These are phyloP conservation scores for Arthrocladium fulminans DNA, from an alignment of 2,329 filamentous ascomycete species.

Conservation along the genomic window DNA sequence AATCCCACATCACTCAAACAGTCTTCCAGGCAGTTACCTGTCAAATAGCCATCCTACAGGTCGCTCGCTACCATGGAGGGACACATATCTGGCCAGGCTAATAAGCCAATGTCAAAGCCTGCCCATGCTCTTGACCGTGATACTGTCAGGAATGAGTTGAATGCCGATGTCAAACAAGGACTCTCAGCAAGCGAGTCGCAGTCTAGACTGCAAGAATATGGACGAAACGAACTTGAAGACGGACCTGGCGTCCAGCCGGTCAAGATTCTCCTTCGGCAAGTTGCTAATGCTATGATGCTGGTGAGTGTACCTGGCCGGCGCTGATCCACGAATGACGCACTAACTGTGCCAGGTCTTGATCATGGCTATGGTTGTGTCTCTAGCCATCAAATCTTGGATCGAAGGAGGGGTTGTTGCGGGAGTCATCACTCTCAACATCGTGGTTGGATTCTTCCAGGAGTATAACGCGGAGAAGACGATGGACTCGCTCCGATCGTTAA, in stretches of 20 bases:
- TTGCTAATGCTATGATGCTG: conserved; percentile 62
- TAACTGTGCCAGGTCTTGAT: conserved; percentile 35
- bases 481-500: conserved; percentile 41
- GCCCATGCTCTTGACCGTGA: conserved; percentile 53
- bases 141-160: conserved; percentile 47
- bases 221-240: conserved; percentile 59
- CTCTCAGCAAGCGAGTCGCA: conserved; percentile 49
- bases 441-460: conserved; percentile 49
- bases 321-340: neutral
- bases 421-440: conserved; percentile 51
- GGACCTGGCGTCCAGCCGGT: conserved; percentile 58
- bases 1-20: no score
- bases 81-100: conserved; percentile 39
- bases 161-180: conserved; percentile 49
- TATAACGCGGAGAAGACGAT: conserved; percentile 47
- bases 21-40: no score
- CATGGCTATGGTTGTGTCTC: conserved; percentile 50
- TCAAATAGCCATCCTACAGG: neutral
- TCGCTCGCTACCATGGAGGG: conserved; percentile 13
- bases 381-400: conserved; percentile 51
- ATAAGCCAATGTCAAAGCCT: conserved; percentile 49
- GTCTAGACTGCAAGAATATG: conserved; percentile 47
- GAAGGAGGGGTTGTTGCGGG: conserved; percentile 52
- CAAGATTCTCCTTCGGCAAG: conserved; percentile 58
- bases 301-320: conserved; percentile 32